Conservation (phyloP, 306 rosid genomes). For the Rosa chinensis region DNA sequence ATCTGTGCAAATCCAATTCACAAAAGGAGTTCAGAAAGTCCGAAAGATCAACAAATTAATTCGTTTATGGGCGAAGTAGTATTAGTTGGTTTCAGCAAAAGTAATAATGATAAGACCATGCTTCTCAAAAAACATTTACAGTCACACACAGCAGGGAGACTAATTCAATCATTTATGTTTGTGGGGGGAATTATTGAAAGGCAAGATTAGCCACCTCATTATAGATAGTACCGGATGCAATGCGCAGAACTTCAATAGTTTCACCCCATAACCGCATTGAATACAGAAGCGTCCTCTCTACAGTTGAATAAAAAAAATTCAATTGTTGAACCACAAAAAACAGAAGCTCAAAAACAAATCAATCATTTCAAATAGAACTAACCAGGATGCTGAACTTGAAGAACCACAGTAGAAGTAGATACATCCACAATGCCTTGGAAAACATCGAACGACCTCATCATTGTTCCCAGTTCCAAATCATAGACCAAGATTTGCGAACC, state of each 20-base stretch:
- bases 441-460: slow-evolving; percentile 47
- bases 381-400: slow-evolving; percentile 87
- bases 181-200: too few relatives aligned
- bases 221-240: slow-evolving; percentile 91
- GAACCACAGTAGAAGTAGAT: slow-evolving; percentile 43
- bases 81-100: neutral
- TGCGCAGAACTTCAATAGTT: slow-evolving; percentile 63
- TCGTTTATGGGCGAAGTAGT: neutral
- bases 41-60: neutral
- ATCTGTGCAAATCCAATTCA: slow-evolving; percentile 49
- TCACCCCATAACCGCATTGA: slow-evolving; percentile 96
- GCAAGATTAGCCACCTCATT: slow-evolving; percentile 46
- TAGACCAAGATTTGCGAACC: slow-evolving; percentile 73
- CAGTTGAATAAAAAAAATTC: slow-evolving; percentile 7
- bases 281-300: slow-evolving; percentile 83
- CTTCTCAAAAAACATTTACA: neutral
- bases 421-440: slow-evolving; percentile 87
- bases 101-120: neutral
- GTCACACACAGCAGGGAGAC: neutral
- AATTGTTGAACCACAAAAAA: neutral
- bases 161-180: too few relatives aligned
- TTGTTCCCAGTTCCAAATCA: slow-evolving; percentile 50
- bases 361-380: slow-evolving; percentile 28
- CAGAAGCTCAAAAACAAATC: slow-evolving; percentile 3
- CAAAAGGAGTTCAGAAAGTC: neutral